Evolutionary conservation across 306 rosid species (phyloP), one percentile per base, ranked within the genome.

Genomic region (Hippophae tibetana): DNA sequence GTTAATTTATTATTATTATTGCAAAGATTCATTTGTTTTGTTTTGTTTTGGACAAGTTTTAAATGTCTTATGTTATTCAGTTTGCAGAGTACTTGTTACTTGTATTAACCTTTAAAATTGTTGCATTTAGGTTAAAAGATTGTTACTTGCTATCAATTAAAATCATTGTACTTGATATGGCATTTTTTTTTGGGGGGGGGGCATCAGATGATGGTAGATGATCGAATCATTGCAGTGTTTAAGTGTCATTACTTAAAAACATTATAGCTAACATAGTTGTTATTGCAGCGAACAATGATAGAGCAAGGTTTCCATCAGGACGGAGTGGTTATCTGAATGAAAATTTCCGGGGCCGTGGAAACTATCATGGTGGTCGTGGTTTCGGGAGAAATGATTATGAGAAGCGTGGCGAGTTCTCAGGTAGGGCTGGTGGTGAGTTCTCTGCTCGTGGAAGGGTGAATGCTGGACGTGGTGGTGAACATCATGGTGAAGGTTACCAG

Each of bases 291-390:
- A 82, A 78, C 60, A 82, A 74, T 62, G 86, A 88, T 27, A 71
- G 82, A 58, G 84, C 52, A 26, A 69, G 75, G 59, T 76, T 70
- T 62, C 45, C 84, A 56, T 81, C 84, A 5, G 96, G 96, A 12
- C 72, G 87, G 13, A 78, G 84, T 41, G 90, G 90, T 26, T 79
- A 47, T 63, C 74, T 84, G 23, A 84, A 79, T 60, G 96, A 85
- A 42, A 75, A 57, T 54, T 89, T 70, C 49, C 71, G 90, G 74
- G 71, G 75, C 45, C 96, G 88, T 9, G 79, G 58, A 7, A 73
- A 67, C 64, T 70, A 66, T n/a, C 57, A 64, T 1, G 82, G 94
- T 0, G 68, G 77, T 27, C 76, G 81, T 54, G 81, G 95, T 54
- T 67, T 53, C 38, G 45, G 59, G 1, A 70, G 87, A 72, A 79